phyloP scores from a whole-genome alignment of 2,329 filamentous ascomycete genomes.

The Epicoccum nigrum region DNA sequence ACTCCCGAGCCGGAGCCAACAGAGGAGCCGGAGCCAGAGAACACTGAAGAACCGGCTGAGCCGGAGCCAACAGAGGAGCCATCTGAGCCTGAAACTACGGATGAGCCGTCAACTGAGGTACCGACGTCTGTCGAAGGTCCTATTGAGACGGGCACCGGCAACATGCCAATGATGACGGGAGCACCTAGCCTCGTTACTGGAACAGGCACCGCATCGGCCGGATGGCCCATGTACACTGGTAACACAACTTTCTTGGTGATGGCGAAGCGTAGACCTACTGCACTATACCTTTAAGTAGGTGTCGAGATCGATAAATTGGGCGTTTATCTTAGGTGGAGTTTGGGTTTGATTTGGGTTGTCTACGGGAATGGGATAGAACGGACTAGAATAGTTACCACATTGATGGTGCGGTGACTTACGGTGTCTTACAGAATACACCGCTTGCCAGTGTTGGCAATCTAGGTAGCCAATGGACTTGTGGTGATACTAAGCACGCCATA shows the following conservation, averaged over 20 bases:
- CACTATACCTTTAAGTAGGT: slow-evolving; percentile 1
- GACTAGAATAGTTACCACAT: not conserved
- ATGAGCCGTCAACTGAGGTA: slow-evolving; percentile 2
- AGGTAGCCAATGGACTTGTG: not conserved
- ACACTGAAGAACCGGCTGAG: slow-evolving; percentile 11
- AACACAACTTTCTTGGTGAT: slow-evolving; percentile 23
- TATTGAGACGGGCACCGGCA: slow-evolving; percentile 12
- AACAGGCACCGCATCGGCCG: slow-evolving; percentile 17
- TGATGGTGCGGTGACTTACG: not conserved
- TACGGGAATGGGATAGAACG: not conserved
- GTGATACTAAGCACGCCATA: slow-evolving; percentile 20
- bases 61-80: slow-evolving; percentile 11
- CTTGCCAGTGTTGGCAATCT: not conserved
- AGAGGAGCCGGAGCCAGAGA: slow-evolving; percentile 11
- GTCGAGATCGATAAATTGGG: not conserved
- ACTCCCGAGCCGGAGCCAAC: slow-evolving; percentile 14
- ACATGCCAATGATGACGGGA: slow-evolving; percentile 13
- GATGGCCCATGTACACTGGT: slow-evolving; percentile 15
- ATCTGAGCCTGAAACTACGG: slow-evolving; percentile 11
- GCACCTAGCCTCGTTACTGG: slow-evolving; percentile 7
- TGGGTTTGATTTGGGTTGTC: not conserved
- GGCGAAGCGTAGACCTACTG: slow-evolving; percentile 19
- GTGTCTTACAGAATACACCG: not conserved
- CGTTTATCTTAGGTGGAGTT: not conserved
- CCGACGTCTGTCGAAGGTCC: slow-evolving; percentile 1